Evolutionary conservation across 2,329 filamentous ascomycete species (phyloP).

Genomic region (Ciborinia camelliae): DNA sequence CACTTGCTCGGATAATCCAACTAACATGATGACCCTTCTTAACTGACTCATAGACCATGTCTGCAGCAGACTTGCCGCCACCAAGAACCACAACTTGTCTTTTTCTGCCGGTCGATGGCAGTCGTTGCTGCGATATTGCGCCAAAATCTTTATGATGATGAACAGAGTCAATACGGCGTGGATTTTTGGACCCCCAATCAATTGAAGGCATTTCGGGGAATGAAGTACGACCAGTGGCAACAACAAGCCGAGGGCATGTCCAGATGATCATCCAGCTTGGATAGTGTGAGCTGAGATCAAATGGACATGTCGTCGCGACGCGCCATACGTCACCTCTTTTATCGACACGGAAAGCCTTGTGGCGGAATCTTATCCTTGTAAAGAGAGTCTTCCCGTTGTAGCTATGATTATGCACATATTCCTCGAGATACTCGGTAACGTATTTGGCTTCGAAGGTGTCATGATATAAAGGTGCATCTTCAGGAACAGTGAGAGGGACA

Average conservation of each 20-base stretch:
- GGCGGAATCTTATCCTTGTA: slow-evolving; percentile 29
- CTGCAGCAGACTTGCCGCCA: slow-evolving; percentile 10
- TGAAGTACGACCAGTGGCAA: slow-evolving; percentile 3
- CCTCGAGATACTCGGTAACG: slow-evolving; percentile 34
- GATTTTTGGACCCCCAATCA: background rate
- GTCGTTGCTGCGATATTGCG: background rate
- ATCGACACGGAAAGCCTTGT: slow-evolving; percentile 25
- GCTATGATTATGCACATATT: slow-evolving; percentile 25
- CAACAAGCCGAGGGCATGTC: slow-evolving; percentile 4
- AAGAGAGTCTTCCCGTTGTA: slow-evolving; percentile 27
- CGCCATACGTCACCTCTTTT: slow-evolving; percentile 29
- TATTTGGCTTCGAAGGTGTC: slow-evolving; percentile 35
- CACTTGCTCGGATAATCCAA: slow-evolving; percentile 16
- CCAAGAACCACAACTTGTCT: slow-evolving; percentile 17
- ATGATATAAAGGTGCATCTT: slow-evolving; percentile 30
- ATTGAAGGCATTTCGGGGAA: background rate
- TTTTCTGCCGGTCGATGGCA: background rate
- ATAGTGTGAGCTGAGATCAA: background rate
- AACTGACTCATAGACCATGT: slow-evolving; percentile 14
- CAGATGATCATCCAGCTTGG: background rate
- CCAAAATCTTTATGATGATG: slow-evolving; percentile 20
- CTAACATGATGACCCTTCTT: slow-evolving; percentile 4
- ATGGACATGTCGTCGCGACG: background rate
- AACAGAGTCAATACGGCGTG: background rate
- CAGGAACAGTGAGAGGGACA: slow-evolving; percentile 32